phyloP scores from a whole-genome alignment of 2,329 filamentous ascomycete genomes.

The Trichothecium sympodiale region DNA sequence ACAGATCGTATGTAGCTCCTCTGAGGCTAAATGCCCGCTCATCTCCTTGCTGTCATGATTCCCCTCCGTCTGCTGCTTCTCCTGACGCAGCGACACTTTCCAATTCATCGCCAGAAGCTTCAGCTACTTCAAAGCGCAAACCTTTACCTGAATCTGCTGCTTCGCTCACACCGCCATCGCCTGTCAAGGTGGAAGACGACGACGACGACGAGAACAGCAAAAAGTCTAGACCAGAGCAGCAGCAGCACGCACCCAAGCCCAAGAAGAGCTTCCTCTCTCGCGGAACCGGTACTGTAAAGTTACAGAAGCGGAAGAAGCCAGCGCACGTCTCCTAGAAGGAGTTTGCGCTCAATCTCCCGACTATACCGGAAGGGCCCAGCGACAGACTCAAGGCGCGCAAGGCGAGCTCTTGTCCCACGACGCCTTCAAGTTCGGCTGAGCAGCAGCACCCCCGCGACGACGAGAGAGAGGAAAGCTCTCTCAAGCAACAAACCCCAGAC shows the following conservation, averaged over 20 bases:
- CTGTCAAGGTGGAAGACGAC: too few relatives aligned
- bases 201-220: too few relatives aligned
- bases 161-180: too few relatives aligned
- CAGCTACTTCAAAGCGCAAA: too few relatives aligned
- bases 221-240: too few relatives aligned
- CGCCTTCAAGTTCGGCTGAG: slow-evolving; percentile 3
- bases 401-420: slow-evolving; percentile 13
- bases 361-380: slow-evolving; percentile 38
- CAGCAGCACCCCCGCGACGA: neutral
- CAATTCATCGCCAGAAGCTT: too few relatives aligned
- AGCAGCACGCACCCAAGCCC: slow-evolving; percentile 7
- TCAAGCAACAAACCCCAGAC: too few relatives aligned
- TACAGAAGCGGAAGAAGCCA: slow-evolving; percentile 29
- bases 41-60: slow-evolving; percentile 4
- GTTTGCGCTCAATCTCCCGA: slow-evolving; percentile 30
- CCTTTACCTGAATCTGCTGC: too few relatives aligned
- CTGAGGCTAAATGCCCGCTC: neutral
- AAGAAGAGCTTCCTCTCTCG: slow-evolving; percentile 9
- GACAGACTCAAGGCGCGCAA: slow-evolving; percentile 22
- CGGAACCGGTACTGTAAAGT: slow-evolving; percentile 31
- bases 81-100: too few relatives aligned
- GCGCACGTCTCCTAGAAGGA: slow-evolving; percentile 17
- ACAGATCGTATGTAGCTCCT: slow-evolving; percentile 42
- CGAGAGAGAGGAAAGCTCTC: neutral
- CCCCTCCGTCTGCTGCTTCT: slow-evolving; percentile 7